Evolutionary conservation across 129 eudicot species (phyloP), one percentile per base, ranked within the genome.

Genomic region (Flaveria brownii): DNA sequence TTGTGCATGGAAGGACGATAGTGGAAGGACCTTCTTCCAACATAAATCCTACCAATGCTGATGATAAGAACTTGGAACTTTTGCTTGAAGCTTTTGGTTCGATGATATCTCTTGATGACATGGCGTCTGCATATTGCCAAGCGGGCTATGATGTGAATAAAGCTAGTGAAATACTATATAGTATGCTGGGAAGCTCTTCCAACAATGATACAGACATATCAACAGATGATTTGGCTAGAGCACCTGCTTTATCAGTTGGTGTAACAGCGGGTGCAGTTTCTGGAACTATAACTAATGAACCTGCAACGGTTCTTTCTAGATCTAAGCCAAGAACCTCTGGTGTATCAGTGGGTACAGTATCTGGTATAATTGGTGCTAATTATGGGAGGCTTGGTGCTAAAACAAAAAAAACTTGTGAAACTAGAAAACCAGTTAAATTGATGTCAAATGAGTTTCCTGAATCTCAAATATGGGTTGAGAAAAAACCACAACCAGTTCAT

Each of bases 31-130:
- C 67, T 42, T 69, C 86, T 68, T 78, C 86, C 22, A 72, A 39
- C 72, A 52, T 41, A 22, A 85, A 80, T 10, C 80, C 49, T 39
- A 54, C 82, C 43, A 84, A 78, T 17, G 86, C 83, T 6, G 86
- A 88, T 16, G 75, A 80, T 12, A 82, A 77, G 74, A 89, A 90
- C 80, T 75, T 93, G 69, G 86, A 86, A 61, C 66, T 56, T 76
- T 77, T 93, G 79, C 82, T 85, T 23, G 89, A 90, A 6, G 81
- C 85, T 5, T 93, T 93, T 85, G 90, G 92, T 26, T 83, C 96
- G 9, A 80, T 81, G 43, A 75, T 88, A 65, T 83, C 96, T 15
- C 81, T 85, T 16, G 81, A 90, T 30, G 91, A 82, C 75, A 90
- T 92, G 74, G 90, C 96, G 11, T 84, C 89, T 23, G 96, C 94